Evolutionary conservation across 2,329 filamentous ascomycete genomes (phyloP), one percentile per base, ranked within the genome.

Genomic region (Curvularia spicifera): DNA sequence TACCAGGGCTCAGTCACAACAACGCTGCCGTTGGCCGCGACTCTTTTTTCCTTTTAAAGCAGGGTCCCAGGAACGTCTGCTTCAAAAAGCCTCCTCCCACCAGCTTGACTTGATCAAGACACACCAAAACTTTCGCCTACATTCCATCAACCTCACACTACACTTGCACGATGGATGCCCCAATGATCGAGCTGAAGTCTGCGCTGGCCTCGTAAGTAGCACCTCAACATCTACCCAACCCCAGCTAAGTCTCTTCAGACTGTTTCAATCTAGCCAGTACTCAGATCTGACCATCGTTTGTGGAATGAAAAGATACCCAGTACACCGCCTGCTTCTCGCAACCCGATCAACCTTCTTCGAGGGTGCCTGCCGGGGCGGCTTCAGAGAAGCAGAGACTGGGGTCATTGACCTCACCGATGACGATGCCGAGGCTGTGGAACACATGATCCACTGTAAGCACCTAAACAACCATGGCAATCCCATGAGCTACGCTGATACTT

Each of bases 211-310:
- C 79, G 81, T 82, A 76, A 69, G 80, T 73, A 57, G 35, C 44
- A 49, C 45, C 50, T 43, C 26, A 20, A 46, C 50, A 45, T 46
- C 35, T 31, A 26, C 33, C 24, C 42, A 59, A 47, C 46, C 42
- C 47, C 56, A 64, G 67, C 69, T 75, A 72, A 71, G 70, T 73
- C 63, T 59, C 20, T 59, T 57, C 67, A 72, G 78, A 74, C 67
- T 78, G 9, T 73, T 74, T 64, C 68, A 76, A 68, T 64, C 64
- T 33, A 72, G 72, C 57, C 76, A 76, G 67, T 83, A 81, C 68
- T 81, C 80, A 55, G 81, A 83, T 70, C 74, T 83, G 61, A 82
- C 78, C 48, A 76, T 83, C 67, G 72, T 73, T 50, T 82, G 78
- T 73, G 78, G 79, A 57, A 68, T 70, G 57, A 76, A 76, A 71